Conservation (phyloP, 177 flowering plant species). For the Vitis hybrid region DNA sequence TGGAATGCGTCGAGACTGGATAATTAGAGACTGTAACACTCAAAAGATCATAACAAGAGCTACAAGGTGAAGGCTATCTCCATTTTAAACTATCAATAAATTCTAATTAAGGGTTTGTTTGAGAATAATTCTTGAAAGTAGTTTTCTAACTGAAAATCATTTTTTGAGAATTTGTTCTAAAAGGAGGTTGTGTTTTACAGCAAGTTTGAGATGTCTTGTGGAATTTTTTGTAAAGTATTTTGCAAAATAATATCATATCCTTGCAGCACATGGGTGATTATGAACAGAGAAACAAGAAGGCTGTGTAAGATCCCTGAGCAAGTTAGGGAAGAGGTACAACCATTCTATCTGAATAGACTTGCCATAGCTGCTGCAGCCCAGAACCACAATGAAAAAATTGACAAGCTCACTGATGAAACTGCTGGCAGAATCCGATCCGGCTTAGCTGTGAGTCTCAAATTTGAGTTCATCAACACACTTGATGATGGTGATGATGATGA, state of each 20-base stretch:
- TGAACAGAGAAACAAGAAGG: conserved; percentile 79
- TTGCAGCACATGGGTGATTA: conserved; percentile 79
- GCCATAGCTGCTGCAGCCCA: conserved; percentile 31
- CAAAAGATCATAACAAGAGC: conserved; percentile 66
- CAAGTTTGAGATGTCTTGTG: too few relatives aligned
- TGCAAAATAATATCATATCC: not conserved
- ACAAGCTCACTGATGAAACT: conserved; percentile 58
- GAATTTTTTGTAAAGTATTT: too few relatives aligned
- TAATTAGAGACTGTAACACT: conserved; percentile 58
- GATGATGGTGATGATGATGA: too few relatives aligned
- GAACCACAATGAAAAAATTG: conserved; percentile 40
- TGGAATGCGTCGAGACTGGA: conserved; percentile 82
- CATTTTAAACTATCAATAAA: too few relatives aligned
- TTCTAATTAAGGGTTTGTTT: too few relatives aligned
- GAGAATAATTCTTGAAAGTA: too few relatives aligned
- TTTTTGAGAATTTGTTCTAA: too few relatives aligned
- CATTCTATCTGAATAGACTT: conserved; percentile 48
- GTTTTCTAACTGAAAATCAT: too few relatives aligned
- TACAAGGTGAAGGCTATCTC: conserved; percentile 45
- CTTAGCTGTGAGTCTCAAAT: conserved; percentile 55
- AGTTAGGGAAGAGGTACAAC: conserved; percentile 60
- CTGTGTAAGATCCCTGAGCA: conserved; percentile 71
- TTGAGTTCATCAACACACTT: too few relatives aligned
- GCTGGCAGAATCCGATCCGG: conserved; percentile 57
- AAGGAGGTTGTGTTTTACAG: too few relatives aligned